Evolutionary conservation across 352 stramenopile species (phyloP).

Genomic region (Pythium rhizo-oryzae): DNA sequence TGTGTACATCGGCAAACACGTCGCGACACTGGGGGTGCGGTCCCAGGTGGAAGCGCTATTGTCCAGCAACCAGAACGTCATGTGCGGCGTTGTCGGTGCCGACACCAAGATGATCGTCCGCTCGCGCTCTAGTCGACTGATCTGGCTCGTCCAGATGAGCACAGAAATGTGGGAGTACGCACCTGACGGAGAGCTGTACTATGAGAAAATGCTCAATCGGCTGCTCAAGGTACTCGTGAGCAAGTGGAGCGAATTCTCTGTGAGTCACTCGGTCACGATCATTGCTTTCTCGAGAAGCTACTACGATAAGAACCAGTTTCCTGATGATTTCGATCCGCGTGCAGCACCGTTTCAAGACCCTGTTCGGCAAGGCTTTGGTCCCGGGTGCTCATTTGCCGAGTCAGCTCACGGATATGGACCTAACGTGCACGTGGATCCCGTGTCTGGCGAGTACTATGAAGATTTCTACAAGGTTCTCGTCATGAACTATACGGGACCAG

Average conservation of each 20-base stretch:
- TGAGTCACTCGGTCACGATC: conserved; percentile 92
- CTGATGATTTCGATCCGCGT: conserved; percentile 50
- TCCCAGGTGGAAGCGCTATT: conserved; percentile 92
- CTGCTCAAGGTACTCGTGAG: conserved; percentile 75
- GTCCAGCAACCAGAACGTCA: conserved; percentile 59
- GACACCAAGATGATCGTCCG: conserved; percentile 97
- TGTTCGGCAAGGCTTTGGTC: conserved; percentile 49
- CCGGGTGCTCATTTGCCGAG: conserved; percentile 33
- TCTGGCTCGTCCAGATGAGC: conserved; percentile 98
- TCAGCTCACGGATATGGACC: conserved; percentile 45
- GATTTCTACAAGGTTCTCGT: conserved; percentile 87
- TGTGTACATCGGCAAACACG: conserved; percentile 75
- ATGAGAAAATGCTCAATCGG: conserved; percentile 88
- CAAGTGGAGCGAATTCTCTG: conserved; percentile 85
- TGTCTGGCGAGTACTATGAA: conserved; percentile 62
- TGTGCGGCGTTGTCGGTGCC: conserved; percentile 94
- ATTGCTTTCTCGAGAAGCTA: conserved; percentile 92
- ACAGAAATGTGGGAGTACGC: conserved; percentile 95
- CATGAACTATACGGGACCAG: conserved; percentile 87
- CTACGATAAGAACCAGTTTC: conserved; percentile 80
- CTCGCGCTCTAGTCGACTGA: conserved; percentile 94
- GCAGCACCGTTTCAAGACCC: conserved; percentile 48
- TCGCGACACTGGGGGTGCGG: conserved; percentile 77
- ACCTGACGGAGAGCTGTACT: conserved; percentile 87
- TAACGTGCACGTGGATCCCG: conserved; percentile 60